These are phyloP conservation scores for Arabidopsis lyrata DNA, from an alignment of 441 rosid genomes.

Conservation along the genomic window DNA sequence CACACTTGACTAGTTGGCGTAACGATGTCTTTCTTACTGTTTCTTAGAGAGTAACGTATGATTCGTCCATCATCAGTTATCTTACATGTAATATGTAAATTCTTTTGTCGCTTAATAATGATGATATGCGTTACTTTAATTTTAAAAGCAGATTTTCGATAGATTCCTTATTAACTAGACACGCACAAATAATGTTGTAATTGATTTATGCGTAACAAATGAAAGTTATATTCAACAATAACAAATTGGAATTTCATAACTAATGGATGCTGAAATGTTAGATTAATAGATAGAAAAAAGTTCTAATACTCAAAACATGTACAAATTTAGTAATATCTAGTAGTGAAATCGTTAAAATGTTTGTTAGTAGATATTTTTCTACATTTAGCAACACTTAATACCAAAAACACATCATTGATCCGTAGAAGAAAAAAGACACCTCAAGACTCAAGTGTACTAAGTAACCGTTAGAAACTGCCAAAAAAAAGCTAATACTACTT, in stretches of 20 bases:
- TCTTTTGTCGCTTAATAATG: not conserved
- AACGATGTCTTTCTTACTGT: not conserved
- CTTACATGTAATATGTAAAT: not conserved
- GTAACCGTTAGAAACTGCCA: not conserved
- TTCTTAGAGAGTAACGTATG: not conserved
- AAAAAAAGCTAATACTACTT: not conserved
- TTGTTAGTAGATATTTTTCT: not conserved
- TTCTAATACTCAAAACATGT: not conserved
- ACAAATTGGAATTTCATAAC: not conserved
- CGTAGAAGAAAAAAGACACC: not conserved
- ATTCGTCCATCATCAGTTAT: not conserved
- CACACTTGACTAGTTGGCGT: not conserved
- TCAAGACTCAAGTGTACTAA: not conserved
- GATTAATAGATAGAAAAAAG: not conserved
- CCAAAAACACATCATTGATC: not conserved
- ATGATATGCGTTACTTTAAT: not conserved
- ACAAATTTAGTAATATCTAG: not conserved
- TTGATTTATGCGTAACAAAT: not conserved
- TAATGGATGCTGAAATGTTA: not conserved
- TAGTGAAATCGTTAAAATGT: not conserved
- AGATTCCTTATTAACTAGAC: not conserved
- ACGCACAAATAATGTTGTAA: not conserved
- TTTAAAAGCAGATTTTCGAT: not conserved
- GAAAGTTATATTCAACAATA: not conserved
- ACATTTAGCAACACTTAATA: not conserved